Conservation (phyloP, 805 yeast genomes). For the Wickerhamiella siamensis region DNA sequence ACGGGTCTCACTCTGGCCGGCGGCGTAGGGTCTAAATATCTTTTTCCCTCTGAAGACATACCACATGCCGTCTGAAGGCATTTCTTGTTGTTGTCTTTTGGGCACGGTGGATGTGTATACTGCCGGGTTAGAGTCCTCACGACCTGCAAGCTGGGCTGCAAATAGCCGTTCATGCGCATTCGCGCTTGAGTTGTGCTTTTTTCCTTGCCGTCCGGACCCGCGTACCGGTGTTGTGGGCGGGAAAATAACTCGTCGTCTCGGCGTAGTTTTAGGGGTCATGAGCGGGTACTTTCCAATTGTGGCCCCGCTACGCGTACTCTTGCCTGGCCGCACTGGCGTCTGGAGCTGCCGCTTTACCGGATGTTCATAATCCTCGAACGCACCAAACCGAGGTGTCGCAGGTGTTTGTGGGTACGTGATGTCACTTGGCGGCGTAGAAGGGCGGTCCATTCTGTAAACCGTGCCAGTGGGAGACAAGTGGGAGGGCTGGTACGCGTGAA, state of each 20-base stretch:
- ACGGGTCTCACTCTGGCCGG: constrained; percentile 17
- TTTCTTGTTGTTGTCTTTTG: not conserved
- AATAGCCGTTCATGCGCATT: too few species aligned
- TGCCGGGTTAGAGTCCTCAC: not conserved
- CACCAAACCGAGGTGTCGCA: constrained; percentile 18
- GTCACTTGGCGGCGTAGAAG: not conserved
- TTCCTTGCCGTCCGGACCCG: constrained; percentile 19
- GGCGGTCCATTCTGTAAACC: constrained; percentile 2
- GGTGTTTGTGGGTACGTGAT: constrained; percentile 14
- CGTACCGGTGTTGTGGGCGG: constrained; percentile 14
- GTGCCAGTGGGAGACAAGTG: constrained; percentile 2
- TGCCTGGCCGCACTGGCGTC: not conserved
- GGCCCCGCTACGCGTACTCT: not conserved
- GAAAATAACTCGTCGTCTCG: constrained; percentile 15
- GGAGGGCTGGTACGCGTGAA: not conserved
- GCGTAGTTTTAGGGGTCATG: constrained; percentile 10
- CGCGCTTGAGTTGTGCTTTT: not conserved
- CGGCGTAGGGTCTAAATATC: constrained; percentile 25
- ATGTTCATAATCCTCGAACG: constrained; percentile 12
- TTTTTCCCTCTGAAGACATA: constrained; percentile 27
- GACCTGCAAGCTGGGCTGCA: not conserved
- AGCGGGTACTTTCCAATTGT: not conserved
- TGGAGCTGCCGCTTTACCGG: not conserved
- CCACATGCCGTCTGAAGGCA: constrained; percentile 22
- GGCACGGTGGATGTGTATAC: not conserved